Percentiles rank a stretch among this genome's conserved stretches.
phyloP scores from a whole-genome alignment of 2,329 filamentous ascomycete genomes.

The Eurotiales sp. region DNA sequence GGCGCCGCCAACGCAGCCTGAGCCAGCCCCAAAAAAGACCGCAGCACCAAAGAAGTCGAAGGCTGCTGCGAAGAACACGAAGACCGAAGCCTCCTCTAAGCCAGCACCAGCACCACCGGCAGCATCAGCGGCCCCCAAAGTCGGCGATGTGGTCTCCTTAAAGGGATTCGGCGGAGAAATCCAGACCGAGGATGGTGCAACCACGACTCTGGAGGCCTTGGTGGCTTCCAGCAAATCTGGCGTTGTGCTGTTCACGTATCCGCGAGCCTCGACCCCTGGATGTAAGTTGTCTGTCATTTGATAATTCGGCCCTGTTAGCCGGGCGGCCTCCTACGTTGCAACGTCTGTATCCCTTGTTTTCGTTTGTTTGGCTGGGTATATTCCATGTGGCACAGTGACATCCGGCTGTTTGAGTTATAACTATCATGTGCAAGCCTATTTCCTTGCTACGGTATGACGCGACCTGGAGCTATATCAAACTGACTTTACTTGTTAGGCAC shows the following conservation, averaged over 20 bases:
- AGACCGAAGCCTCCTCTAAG: not conserved
- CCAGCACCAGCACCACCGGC: slow-evolving; percentile 17
- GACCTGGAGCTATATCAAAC: not conserved
- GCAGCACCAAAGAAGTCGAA: slow-evolving; percentile 10
- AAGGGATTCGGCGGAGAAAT: slow-evolving; percentile 64
- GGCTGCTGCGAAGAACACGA: not conserved
- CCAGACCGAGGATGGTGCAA: slow-evolving; percentile 77
- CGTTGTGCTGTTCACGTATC: slow-evolving; percentile 92
- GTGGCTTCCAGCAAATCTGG: slow-evolving; percentile 79
- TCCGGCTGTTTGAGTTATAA: too few relatives aligned
- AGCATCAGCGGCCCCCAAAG: slow-evolving; percentile 28
- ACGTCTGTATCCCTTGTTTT: too few relatives aligned
- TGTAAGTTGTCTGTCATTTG: slow-evolving; percentile 59
- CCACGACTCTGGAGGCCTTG: slow-evolving; percentile 74
- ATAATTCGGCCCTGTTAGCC: not conserved
- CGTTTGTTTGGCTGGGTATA: not conserved
- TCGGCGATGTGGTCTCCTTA: slow-evolving; percentile 53
- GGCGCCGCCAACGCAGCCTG: slow-evolving; percentile 44
- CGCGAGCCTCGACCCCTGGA: slow-evolving; percentile 87
- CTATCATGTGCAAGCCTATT: too few relatives aligned
- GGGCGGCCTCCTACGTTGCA: too few relatives aligned
- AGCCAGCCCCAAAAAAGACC: slow-evolving; percentile 31
- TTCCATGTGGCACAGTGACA: too few relatives aligned
- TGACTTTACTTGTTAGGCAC: slow-evolving; percentile 60
- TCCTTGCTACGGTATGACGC: too few relatives aligned